Evolutionary conservation across 2,329 filamentous ascomycete genomes (phyloP), one percentile per base, ranked within the genome.

Genomic region (Trichoderma cornu-damae): DNA sequence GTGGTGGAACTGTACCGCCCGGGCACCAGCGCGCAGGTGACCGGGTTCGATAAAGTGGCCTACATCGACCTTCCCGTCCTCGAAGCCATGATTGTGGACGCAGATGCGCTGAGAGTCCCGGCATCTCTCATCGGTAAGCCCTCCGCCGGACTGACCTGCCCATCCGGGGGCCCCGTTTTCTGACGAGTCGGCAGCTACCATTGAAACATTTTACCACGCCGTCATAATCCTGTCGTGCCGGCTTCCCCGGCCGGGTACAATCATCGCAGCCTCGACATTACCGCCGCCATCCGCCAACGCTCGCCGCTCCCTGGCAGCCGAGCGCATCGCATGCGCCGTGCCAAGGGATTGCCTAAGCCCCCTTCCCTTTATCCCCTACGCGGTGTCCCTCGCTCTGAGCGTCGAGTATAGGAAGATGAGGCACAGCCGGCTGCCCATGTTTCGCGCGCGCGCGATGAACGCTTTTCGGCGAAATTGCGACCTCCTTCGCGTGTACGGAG

Each of bases 391-490:
- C 0, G 79, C 83, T 0, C 73, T 87, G 1, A 84, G 80, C 46
- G 81, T 86, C 1, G 79, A 81, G 11, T 86, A 86, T 61, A 77
- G 81, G 43, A 85, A 85, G 64, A 83, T 86, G 81, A 76, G 83
- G 1, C 80, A 84, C 62, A 83, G 80, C 57, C 77, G 77, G 11
- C 70, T 84, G 0, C 78, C 82, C 1, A 80, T 84, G 74, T 84
- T 83, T 59, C 77, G 82, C 3, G 74, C 75, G 0, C 72, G 83
- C n/a, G 78, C 80, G 4, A 78, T 80, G 61, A 73, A 72, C 12
- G 73, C 79, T 0, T 85, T 86, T 63, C 75, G 76, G 50, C 75
- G 75, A 43, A 80, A 82, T 38, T 82, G 81, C 9, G 72, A 77
- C 2, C 72, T 82, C 32, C 69, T 86, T 4, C 74, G 77, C 20